Conservation (phyloP, 805 yeast genomes). For the Isabelozyma pseudorhagii region DNA sequence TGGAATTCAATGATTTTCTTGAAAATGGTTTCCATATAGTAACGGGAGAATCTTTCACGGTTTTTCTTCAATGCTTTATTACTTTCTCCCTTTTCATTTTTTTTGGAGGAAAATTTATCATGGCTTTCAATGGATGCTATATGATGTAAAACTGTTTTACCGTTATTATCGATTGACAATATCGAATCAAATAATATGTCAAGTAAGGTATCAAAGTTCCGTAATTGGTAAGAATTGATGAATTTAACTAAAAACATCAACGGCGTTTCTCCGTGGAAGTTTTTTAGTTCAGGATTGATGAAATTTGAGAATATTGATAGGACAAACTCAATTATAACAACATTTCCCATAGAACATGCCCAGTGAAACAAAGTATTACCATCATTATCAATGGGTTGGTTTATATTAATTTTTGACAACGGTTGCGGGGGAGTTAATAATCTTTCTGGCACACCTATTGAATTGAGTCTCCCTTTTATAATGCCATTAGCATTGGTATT, state of each 20-base stretch:
- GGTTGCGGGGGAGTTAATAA: slow-evolving; percentile 56
- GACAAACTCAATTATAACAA: slow-evolving; percentile 61
- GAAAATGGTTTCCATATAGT: slow-evolving; percentile 37
- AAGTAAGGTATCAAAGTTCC: slow-evolving; percentile 34
- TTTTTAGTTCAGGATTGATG: slow-evolving; percentile 68
- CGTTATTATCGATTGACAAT: slow-evolving; percentile 33
- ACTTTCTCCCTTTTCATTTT: neutral
- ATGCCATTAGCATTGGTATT: slow-evolving; percentile 15
- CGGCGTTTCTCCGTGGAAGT: slow-evolving; percentile 84
- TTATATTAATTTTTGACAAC: slow-evolving; percentile 57
- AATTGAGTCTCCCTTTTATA: neutral
- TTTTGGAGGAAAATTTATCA: neutral
- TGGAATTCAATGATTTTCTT: slow-evolving; percentile 29
- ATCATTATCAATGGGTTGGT: slow-evolving; percentile 86
- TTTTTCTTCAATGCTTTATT: slow-evolving; percentile 12
- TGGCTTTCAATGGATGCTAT: slow-evolving; percentile 21
- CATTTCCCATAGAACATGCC: slow-evolving; percentile 88
- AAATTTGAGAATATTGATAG: slow-evolving; percentile 62
- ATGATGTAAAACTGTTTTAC: slow-evolving; percentile 42
- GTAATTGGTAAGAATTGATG: slow-evolving; percentile 35
- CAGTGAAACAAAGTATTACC: slow-evolving; percentile 95
- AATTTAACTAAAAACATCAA: slow-evolving; percentile 47
- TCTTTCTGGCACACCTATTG: slow-evolving; percentile 29
- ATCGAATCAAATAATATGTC: slow-evolving; percentile 35
- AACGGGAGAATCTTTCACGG: slow-evolving; percentile 35